Evolutionary conservation across 75 land plant species (phyloP).

Genomic region (Cupressus sempervirens): DNA sequence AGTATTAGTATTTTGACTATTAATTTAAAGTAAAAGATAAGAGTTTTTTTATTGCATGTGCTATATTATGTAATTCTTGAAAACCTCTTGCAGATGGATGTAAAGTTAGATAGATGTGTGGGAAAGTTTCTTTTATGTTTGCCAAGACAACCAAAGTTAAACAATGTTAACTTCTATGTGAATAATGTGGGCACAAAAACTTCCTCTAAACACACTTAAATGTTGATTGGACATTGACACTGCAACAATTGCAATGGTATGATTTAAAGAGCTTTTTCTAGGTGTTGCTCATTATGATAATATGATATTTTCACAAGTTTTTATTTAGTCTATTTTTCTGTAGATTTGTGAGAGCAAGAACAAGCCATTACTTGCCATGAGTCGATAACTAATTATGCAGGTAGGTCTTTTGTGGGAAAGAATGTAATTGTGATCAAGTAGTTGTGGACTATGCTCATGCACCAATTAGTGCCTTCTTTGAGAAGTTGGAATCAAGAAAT

Average conservation of each 20-base stretch:
- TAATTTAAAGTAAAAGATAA: too few relatives aligned
- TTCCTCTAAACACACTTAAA: background rate
- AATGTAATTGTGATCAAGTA: background rate
- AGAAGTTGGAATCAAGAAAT: background rate
- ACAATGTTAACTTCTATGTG: background rate
- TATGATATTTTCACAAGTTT: too few relatives aligned
- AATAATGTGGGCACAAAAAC: background rate
- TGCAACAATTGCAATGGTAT: background rate
- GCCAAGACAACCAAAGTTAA: background rate
- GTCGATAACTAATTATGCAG: constrained; percentile 8
- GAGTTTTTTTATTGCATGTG: too few relatives aligned
- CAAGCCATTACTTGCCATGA: constrained; percentile 45
- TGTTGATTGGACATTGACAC: background rate
- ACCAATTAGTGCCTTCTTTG: background rate
- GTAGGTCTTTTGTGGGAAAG: background rate
- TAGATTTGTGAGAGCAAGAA: constrained; percentile 24
- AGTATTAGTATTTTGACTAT: too few relatives aligned
- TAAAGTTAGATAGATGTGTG: background rate
- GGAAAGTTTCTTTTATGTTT: background rate
- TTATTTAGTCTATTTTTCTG: background rate
- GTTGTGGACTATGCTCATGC: background rate
- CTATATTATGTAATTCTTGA: too few relatives aligned
- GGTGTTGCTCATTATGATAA: too few relatives aligned
- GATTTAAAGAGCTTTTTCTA: too few relatives aligned
- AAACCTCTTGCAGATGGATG: too few relatives aligned